phyloP scores from a whole-genome alignment of 129 eudicot genomes.

The sunflower (Helianthus annuus) region HanXRQr2.0-SUNRISE NC_035448.2:104469533-104470032 shows the following conservation, averaged over 20 bases:
- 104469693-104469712: constrained; percentile 96
- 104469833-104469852: background rate
- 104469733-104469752: constrained; percentile 84
- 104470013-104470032: background rate
- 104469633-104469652: background rate
- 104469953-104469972: background rate
- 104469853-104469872: background rate
- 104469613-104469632: background rate
- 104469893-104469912: background rate
- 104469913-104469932: background rate
- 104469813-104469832: background rate
- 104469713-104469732: constrained; percentile 92
- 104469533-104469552: background rate
- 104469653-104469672: background rate
- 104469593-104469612: background rate
- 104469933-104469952: background rate
- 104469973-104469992: background rate
- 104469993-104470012: background rate
- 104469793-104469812: constrained; percentile 5
- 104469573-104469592: background rate
- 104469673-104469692: constrained; percentile 55
- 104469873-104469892: background rate
- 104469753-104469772: constrained; percentile 96
- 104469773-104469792: constrained; percentile 85
- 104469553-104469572: background rate